Conservation (phyloP, 1,139 yeast species). For the Yamadazyma siamensis region DNA sequence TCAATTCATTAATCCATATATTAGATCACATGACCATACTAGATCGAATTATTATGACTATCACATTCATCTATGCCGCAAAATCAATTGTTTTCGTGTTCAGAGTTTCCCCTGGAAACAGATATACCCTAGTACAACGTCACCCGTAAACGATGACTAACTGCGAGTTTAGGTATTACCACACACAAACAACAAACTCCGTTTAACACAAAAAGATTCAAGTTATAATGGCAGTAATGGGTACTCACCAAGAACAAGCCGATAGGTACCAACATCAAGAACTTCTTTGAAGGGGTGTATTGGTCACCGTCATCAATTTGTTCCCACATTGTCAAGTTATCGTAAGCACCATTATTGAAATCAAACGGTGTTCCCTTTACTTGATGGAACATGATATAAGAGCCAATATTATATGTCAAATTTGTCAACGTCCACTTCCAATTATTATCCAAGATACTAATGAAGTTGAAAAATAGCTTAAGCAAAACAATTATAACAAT, state of each 20-base stretch:
- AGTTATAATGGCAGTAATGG: conserved; percentile 84
- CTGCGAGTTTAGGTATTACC: conserved; percentile 87
- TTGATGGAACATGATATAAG: conserved; percentile 94
- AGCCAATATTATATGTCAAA: conserved; percentile 83
- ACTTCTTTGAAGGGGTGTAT: conserved; percentile 94
- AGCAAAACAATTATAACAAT: conserved; percentile 73
- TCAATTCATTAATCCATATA: too few relatives aligned
- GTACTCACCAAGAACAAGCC: conserved; percentile 82
- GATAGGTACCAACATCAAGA: conserved; percentile 86
- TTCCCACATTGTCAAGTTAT: conserved; percentile 97
- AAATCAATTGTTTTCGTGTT: too few relatives aligned
- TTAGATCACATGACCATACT: too few relatives aligned
- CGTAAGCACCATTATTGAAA: conserved; percentile 94
- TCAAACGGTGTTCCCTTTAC: conserved; percentile 97
- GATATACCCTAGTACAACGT: conserved; percentile 37
- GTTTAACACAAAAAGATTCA: conserved; percentile 74
- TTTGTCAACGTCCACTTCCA: conserved; percentile 94
- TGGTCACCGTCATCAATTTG: conserved; percentile 97
- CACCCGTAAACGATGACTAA: conserved; percentile 73
- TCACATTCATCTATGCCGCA: too few relatives aligned
- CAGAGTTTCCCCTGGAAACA: too few relatives aligned
- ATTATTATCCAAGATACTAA: conserved; percentile 69
- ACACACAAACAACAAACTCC: conserved; percentile 75
- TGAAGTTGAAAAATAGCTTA: conserved; percentile 71
- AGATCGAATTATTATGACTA: too few relatives aligned